Percentiles rank a stretch among this genome's conserved stretches.
These are phyloP conservation scores for Pichia sp. DNA, from an alignment of 1,139 yeast genomes.

Conservation along the genomic window DNA sequence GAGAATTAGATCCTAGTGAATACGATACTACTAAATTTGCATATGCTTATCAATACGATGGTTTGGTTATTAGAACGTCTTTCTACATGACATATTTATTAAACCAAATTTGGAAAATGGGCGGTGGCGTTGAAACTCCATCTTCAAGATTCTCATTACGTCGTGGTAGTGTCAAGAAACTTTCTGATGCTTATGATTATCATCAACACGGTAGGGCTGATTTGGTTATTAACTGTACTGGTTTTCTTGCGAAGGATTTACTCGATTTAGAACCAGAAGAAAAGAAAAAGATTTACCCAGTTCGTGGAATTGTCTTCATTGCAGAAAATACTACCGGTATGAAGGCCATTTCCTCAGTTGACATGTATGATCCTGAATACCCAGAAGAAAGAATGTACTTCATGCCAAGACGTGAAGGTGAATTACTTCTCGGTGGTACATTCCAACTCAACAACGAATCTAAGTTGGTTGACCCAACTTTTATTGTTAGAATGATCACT, in stretches of 20 bases:
- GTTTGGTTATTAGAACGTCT: constrained; percentile 50
- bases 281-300: constrained; percentile 35
- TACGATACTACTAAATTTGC: constrained; percentile 31
- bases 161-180: constrained; percentile 22
- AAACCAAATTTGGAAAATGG: constrained; percentile 34
- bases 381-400: constrained; percentile 45
- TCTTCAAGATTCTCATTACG: constrained; percentile 38
- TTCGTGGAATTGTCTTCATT: constrained; percentile 44
- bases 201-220: constrained; percentile 28
- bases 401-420: constrained; percentile 56
- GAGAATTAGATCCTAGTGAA: constrained; percentile 32
- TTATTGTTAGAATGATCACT: constrained; percentile 39
- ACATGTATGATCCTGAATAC: constrained; percentile 31
- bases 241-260: constrained; percentile 41
- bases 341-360: constrained; percentile 26
- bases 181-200: constrained; percentile 25
- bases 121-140: constrained; percentile 17
- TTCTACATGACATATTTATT: constrained; percentile 47
- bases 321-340: constrained; percentile 37
- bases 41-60: constrained; percentile 44
- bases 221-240: constrained; percentile 47
- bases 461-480: constrained; percentile 35
- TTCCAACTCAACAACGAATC: constrained; percentile 33
- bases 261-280: constrained; percentile 35
- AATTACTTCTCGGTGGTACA: constrained; percentile 52